These are phyloP conservation scores for Ceratobasidium theobromae DNA, from an alignment of 1,284 basidiomycete genomes.

Conservation along the genomic window DNA sequence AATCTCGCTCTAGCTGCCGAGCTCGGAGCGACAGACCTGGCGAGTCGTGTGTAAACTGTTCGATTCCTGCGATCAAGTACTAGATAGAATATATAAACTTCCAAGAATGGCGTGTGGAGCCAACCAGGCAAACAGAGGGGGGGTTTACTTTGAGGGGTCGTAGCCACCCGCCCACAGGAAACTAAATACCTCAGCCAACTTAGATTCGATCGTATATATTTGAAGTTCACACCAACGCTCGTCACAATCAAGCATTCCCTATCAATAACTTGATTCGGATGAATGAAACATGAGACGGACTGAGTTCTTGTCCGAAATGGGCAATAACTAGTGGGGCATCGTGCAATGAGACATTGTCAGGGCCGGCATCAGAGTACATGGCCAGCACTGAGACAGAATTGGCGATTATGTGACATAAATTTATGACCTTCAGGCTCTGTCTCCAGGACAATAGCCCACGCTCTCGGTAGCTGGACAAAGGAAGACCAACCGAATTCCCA, in stretches of 20 bases:
- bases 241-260: not conserved
- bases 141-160: not conserved
- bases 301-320: too few species aligned
- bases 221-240: not conserved
- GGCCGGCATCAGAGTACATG: too few species aligned
- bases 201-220: not conserved
- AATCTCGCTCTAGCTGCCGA: constrained; percentile 18
- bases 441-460: constrained; percentile 20
- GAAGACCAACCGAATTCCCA: not conserved
- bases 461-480: constrained; percentile 11
- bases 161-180: not conserved
- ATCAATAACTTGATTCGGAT: constrained; percentile 8
- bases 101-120: too few species aligned
- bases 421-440: too few species aligned
- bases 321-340: too few species aligned
- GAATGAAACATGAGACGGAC: constrained; percentile 28
- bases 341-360: too few species aligned
- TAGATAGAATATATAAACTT: too few species aligned
- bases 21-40: not conserved
- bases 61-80: too few species aligned
- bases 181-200: constrained; percentile 26
- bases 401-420: not conserved
- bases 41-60: too few species aligned
- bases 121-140: not conserved
- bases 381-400: constrained; percentile 4